A percentile compares a stretch with the other conserved stretches of the same genome.
phyloP scores from a whole-genome alignment of 2,329 filamentous ascomycete genomes.

The Aureobasidium namibiae region DNA sequence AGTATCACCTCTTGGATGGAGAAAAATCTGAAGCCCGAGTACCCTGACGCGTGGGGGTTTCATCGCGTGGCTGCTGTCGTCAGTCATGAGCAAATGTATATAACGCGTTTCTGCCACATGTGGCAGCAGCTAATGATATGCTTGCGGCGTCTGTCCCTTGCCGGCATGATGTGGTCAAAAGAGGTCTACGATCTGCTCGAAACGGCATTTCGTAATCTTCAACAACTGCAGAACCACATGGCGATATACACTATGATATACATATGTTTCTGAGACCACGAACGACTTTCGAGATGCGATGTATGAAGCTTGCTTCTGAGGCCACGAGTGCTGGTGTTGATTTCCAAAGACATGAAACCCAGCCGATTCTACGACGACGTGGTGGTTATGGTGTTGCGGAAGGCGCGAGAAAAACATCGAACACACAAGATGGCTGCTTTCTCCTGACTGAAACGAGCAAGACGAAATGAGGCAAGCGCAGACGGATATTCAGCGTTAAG shows the following conservation, averaged over 20 bases:
- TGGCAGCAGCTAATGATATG: neutral
- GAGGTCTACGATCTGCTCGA: neutral
- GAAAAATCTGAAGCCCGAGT: neutral
- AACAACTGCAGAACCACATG: neutral
- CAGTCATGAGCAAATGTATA: neutral
- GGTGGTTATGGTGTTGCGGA: neutral
- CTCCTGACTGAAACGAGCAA: neutral
- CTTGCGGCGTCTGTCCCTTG: neutral
- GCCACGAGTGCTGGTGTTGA: neutral
- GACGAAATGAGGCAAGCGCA: too few relatives aligned
- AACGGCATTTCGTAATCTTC: neutral
- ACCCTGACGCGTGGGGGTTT: neutral
- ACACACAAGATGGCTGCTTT: neutral
- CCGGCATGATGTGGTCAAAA: neutral
- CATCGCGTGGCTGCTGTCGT: neutral
- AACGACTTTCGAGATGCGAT: neutral
- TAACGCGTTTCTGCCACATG: neutral
- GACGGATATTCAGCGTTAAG: too few relatives aligned
- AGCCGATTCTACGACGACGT: neutral
- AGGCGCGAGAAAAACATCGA: too few relatives aligned
- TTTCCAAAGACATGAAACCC: neutral
- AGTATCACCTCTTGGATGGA: neutral
- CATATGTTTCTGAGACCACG: neutral
- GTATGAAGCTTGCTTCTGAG: neutral
- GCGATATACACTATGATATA: neutral